Evolutionary conservation across 257 asterid species (phyloP).

Genomic region (Solanum megistacrolobum): DNA sequence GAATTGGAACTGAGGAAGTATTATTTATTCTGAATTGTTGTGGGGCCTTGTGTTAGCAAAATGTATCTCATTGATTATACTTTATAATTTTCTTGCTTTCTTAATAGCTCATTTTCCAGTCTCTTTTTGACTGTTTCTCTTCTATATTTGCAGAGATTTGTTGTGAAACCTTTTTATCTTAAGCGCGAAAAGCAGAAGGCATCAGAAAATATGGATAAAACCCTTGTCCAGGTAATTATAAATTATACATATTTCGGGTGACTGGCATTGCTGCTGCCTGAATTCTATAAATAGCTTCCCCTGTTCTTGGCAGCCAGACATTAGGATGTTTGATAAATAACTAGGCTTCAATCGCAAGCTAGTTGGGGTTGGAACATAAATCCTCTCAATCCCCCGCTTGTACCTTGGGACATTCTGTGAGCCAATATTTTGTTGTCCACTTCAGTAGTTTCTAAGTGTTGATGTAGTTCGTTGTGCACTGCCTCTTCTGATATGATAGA

Average conservation of each 20-base stretch:
- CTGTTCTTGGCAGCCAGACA: not conserved
- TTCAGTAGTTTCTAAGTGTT: not conserved
- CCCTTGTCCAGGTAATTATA: slow-evolving; percentile 50
- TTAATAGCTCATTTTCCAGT: not conserved
- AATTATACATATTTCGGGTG: not conserved
- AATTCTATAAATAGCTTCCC: not conserved
- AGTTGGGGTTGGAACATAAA: not conserved
- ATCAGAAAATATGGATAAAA: slow-evolving; percentile 53
- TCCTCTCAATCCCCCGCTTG: not conserved
- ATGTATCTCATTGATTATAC: not conserved
- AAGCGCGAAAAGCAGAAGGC: slow-evolving; percentile 65
- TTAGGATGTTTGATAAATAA: not conserved
- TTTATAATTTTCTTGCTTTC: not conserved
- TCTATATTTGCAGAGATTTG: slow-evolving; percentile 53
- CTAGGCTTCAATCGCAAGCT: not conserved
- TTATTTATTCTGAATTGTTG: not conserved
- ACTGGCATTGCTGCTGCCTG: not conserved
- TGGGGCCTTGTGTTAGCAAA: not conserved
- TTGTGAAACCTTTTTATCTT: slow-evolving; percentile 68
- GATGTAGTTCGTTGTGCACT: not conserved
- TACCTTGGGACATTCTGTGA: not conserved
- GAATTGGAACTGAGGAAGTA: not conserved
- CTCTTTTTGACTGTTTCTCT: not conserved
- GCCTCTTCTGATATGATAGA: not conserved
- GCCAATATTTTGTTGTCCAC: not conserved